Evolutionary conservation across 179 eudicot genomes (phyloP).

Genomic region (Beta corolliflora): DNA sequence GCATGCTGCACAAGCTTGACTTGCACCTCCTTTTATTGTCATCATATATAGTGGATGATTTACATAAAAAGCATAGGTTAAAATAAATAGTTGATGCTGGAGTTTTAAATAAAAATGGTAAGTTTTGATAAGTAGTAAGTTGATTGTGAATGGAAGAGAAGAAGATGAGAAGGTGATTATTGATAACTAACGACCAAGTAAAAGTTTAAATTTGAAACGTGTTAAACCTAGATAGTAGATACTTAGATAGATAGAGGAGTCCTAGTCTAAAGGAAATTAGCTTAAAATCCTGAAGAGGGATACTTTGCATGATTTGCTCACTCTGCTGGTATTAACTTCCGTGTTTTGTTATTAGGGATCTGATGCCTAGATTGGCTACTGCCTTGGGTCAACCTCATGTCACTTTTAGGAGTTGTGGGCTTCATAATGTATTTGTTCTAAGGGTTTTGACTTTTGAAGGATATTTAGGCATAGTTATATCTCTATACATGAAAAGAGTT

Average conservation of each 20-base stretch:
- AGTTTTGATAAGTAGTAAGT: background rate
- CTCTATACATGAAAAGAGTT: no score
- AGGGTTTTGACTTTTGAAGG: no score
- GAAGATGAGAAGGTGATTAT: background rate
- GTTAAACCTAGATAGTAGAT: no score
- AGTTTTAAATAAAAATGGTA: background rate
- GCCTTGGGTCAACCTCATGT: background rate
- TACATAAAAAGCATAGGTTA: background rate
- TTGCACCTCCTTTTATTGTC: slow-evolving; percentile 62
- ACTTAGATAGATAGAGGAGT: background rate
- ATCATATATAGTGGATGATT: slow-evolving; percentile 14
- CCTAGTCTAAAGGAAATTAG: slow-evolving; percentile 1
- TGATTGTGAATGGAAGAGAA: background rate
- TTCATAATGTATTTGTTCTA: background rate
- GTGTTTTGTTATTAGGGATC: background rate
- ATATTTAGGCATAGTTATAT: no score
- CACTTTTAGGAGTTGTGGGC: background rate
- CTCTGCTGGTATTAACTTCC: background rate
- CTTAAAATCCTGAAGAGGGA: background rate
- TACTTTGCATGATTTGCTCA: background rate
- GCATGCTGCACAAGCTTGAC: slow-evolving; percentile 90
- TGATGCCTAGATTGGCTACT: background rate
- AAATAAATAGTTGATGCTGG: background rate
- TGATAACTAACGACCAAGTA: background rate
- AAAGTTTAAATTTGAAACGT: background rate